phyloP scores from a whole-genome alignment of 768 basidiomycete species.

The Cubamyces sp. region DNA sequence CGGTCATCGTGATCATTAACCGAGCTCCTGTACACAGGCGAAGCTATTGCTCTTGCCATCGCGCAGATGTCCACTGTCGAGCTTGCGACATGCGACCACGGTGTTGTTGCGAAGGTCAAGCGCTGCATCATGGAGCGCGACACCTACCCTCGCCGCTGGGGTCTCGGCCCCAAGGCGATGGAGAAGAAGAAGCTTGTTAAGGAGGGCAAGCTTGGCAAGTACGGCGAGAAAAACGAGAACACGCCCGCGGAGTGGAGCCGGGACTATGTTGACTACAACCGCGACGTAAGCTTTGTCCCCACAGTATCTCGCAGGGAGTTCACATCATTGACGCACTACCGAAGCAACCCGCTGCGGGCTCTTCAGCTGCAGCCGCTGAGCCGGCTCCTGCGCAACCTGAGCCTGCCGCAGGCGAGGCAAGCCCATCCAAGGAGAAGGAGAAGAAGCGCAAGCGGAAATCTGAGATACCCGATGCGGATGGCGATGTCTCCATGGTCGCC shows the following conservation, averaged over 20 bases:
- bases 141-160: slow-evolving; percentile 97
- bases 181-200: slow-evolving; percentile 99
- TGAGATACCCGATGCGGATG: slow-evolving; percentile 50
- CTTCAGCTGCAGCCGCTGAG: slow-evolving; percentile 36
- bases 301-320: slow-evolving; percentile 2
- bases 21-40: slow-evolving; percentile 49
- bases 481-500: slow-evolving; percentile 46
- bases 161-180: slow-evolving; percentile 93
- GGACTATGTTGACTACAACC: slow-evolving; percentile 92
- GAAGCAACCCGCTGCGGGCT: slow-evolving; percentile 46
- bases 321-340: not conserved
- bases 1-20: slow-evolving; percentile 5
- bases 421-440: slow-evolving; percentile 51
- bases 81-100: slow-evolving; percentile 96
- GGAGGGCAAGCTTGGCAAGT: slow-evolving; percentile 95
- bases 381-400: slow-evolving; percentile 26
- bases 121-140: slow-evolving; percentile 99
- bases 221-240: slow-evolving; percentile 82
- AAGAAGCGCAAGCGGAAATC: slow-evolving; percentile 88
- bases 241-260: slow-evolving; percentile 92
- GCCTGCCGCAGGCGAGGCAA: slow-evolving; percentile 35
- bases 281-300: slow-evolving; percentile 47
- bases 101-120: slow-evolving; percentile 98
- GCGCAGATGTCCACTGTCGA: slow-evolving; percentile 99
- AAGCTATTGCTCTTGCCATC: slow-evolving; percentile 92